Evolutionary conservation across 2,329 filamentous ascomycete species (phyloP), one percentile per base, ranked within the genome.

Genomic region (Penicillium paneum): DNA sequence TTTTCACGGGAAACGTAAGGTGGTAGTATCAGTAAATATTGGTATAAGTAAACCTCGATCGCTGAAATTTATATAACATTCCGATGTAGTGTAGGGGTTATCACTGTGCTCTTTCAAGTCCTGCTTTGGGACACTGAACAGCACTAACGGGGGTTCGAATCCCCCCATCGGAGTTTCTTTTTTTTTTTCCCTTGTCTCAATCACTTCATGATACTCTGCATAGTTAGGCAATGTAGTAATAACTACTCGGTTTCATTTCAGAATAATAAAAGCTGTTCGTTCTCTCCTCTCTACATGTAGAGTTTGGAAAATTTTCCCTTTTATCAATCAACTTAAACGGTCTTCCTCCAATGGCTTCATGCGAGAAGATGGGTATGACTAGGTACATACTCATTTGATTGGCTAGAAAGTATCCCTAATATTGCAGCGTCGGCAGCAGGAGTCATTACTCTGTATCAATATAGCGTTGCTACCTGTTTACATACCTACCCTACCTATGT

Each of bases 41-140:
- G 35, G 11, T 2, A 17, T 29, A 29, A 29, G 1, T 29, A 13
- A 8, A 1, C 0, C 11, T 13, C 3, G 24, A 28, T 12, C 1
- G 10, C 10, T 12, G 2, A 11, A 44, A 21, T n/a, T 5, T 8
- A 1, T 2, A 48, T 11, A 48, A 12, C 13, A n/a, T 7, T 48
- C 46, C 46, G 46, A 49, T 49, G 46, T 49, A 49, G 46, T 49
- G 46, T 49, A 49, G 46, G 46, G 46, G 46, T 49, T 49, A 49
- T 49, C 46, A 49, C 46, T 49, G 46, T 28, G 46, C 46, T 49
- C 46, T 49, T 49, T 49, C 46, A 48, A 31, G 29, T 12, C 5
- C 29, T 7, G 5, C 12, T 31, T 31, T 13, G 11, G 29, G 29
- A 31, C 12, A 31, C 5, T 12, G 29, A 31, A 13, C 46, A 49